A percentile compares a stretch with the other conserved stretches of the same genome.
Conservation (phyloP, 2,329 filamentous ascomycete genomes). For the Metarhizium humberi region DNA sequence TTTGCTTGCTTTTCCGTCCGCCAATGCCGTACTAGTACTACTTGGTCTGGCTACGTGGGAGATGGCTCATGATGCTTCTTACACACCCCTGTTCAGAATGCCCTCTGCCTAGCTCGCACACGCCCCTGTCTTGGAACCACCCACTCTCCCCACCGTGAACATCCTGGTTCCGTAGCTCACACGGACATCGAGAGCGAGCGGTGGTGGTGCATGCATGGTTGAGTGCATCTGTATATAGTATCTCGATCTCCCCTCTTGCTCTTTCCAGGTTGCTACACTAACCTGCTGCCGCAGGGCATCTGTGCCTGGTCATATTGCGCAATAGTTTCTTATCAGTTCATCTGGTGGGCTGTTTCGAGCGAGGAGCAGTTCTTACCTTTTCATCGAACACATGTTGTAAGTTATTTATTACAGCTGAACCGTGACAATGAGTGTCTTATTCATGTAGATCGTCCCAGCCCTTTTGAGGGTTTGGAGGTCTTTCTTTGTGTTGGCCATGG, state of each 20-base stretch:
- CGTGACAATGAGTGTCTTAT: background rate
- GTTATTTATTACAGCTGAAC: background rate
- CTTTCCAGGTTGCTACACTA: background rate
- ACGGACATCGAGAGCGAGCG: background rate
- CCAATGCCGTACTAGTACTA: background rate
- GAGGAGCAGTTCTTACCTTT: background rate
- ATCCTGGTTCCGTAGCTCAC: slow-evolving; percentile 3
- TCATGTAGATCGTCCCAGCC: background rate
- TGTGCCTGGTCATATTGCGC: slow-evolving; percentile 1
- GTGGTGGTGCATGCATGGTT: background rate
- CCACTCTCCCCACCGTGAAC: background rate
- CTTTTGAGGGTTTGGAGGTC: background rate
- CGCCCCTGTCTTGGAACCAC: background rate
- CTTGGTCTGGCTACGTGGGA: background rate
- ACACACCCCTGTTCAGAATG: too few species aligned
- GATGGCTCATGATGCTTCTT: too few species aligned
- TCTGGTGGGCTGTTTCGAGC: background rate
- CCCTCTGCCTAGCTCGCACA: background rate
- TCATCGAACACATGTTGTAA: background rate
- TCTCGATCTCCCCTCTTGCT: slow-evolving; percentile 3
- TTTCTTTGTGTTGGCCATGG: background rate
- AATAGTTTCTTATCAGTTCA: background rate
- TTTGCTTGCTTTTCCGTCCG: background rate
- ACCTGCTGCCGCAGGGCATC: slow-evolving; percentile 7
- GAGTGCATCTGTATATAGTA: slow-evolving; percentile 2